Percentiles rank a stretch among this genome's conserved stretches.
Conservation (phyloP, 163 green algal species). For the Chlamydomonas reinhardtii region DNA sequence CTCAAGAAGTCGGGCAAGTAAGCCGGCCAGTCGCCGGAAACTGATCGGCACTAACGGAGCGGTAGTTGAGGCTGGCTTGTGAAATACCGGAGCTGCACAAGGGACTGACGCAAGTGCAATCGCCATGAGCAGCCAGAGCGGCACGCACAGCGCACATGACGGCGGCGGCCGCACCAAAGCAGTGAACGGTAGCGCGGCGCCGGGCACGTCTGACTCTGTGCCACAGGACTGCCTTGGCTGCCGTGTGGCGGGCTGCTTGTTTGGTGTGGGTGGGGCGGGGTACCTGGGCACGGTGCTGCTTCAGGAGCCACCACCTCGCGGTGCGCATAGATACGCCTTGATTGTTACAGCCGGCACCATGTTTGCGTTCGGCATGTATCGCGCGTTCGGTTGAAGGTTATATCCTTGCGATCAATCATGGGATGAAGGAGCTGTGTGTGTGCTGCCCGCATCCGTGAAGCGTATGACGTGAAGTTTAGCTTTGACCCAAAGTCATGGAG, state of each 20-base stretch:
- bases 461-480: no score
- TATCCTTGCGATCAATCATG: no score
- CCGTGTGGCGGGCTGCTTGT: slow-evolving; percentile 39
- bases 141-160: not conserved
- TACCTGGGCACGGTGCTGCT: slow-evolving; percentile 39
- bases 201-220: not conserved
- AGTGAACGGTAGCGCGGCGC: no score
- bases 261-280: slow-evolving; percentile 43
- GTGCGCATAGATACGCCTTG: slow-evolving; percentile 27
- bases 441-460: not conserved
- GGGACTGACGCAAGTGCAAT: no score
- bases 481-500: no score
- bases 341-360: slow-evolving; percentile 35
- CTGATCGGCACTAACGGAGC: not conserved
- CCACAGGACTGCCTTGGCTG: slow-evolving; percentile 50
- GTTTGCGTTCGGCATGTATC: slow-evolving; percentile 53
- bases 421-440: not conserved
- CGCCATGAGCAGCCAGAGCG: not conserved
- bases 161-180: no score
- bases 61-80: no score
- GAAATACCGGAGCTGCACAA: no score
- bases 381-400: slow-evolving; percentile 33
- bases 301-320: slow-evolving; percentile 22
- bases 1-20: slow-evolving; percentile 67
- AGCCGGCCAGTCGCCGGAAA: not conserved